Base-by-base conservation (phyloP, 306 rosid genomes). In the Boehmeria nivea region DNA sequence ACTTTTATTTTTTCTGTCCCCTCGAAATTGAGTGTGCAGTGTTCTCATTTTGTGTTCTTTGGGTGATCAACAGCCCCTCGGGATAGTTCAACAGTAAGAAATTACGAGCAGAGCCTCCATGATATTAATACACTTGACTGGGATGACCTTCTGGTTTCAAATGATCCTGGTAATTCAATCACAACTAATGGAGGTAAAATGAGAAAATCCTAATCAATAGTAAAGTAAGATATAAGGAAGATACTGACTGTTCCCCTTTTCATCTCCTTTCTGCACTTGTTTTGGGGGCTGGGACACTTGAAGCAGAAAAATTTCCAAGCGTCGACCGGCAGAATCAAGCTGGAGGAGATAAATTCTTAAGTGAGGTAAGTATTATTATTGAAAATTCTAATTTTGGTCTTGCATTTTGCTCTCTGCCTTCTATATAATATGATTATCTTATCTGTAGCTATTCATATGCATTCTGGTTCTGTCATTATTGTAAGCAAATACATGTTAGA, bases 51-150 rank as follows among this genome's bases (percentile, higher is more conserved):
- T n/a, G n/a, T 25, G 0, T 60, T 33, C 14, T 26, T 25, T 51
- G 0, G 13, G 8, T 37, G 60, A 36, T 71, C 57, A 60, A 61
- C 88, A 86, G 97, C 42, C 37, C 65, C 65, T 39, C 65, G 64
- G 66, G 72, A 66, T 49, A 63, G 49, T 66, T 25, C 57, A 67
- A 74, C 74, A 6, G 78, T 65, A 71, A 63, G 49, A 63, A 77
- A 54, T 74, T 80, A 80, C 54, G 88, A 90, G 58, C 61, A 67
- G 72, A 75, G 71, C 70, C 94, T 90, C 54, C 90, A 78, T 50
- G 99, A 93, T 74, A 81, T 93, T 66, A 93, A 93, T 70, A 87
- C 99, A 46, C 99, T 93, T 43, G 99, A 93, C 40, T 93, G 99
- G 99, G 95, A 93, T 66, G 99, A 93, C 18, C 94, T 93, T 46